Evolutionary conservation across 176 grass and related monocot genomes (phyloP).

Genomic region (Ampelocalamus luodianensis): DNA sequence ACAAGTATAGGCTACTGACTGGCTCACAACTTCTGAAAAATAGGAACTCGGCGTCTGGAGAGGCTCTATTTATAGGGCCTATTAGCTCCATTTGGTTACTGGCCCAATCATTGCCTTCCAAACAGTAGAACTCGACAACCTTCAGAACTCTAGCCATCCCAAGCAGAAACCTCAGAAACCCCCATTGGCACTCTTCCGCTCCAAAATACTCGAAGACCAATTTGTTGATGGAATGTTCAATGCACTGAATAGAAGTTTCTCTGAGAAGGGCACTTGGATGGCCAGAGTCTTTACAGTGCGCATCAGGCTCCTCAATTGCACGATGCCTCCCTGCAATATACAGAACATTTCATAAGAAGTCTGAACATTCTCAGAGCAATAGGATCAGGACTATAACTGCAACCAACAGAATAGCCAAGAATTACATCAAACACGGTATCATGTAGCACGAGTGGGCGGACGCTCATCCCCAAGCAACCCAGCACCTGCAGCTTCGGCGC

Average conservation of each 20-base stretch:
- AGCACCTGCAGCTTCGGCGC: conserved; percentile 53
- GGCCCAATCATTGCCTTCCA: conserved; percentile 13
- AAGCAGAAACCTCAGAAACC: conserved; percentile 49
- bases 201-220: conserved; percentile 46
- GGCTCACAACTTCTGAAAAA: conserved; percentile 20
- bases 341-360: background rate
- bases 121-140: conserved; percentile 39
- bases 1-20: conserved; percentile 35
- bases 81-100: background rate
- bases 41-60: background rate
- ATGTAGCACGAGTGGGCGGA: conserved; percentile 44
- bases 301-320: conserved; percentile 39
- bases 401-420: background rate
- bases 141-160: conserved; percentile 38
- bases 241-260: conserved; percentile 42
- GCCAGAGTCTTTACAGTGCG: conserved; percentile 47
- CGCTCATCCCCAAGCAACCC: conserved; percentile 45
- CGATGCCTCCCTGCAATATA: conserved; percentile 47
- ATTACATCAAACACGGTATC: conserved; percentile 48
- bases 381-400: background rate
- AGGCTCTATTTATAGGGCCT: conserved; percentile 11
- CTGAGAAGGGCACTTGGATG: conserved; percentile 48
- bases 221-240: conserved; percentile 44
- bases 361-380: background rate
- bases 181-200: conserved; percentile 29